Evolutionary conservation across 257 asterid species (phyloP).

Genomic region (Petunia secreta): DNA sequence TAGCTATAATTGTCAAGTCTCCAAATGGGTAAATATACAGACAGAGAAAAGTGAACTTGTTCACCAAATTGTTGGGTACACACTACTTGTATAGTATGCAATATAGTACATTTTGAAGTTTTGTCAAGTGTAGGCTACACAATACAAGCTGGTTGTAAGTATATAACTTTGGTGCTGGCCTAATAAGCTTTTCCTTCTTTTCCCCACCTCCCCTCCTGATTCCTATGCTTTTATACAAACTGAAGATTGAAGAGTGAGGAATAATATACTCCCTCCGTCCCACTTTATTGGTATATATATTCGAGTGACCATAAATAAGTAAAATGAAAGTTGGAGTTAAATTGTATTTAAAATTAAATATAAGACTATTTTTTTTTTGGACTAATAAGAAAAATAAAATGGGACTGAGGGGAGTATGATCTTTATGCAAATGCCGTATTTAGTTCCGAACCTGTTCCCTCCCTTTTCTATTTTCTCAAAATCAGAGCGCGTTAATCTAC

Average conservation of each 20-base stretch:
- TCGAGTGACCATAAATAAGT: too few species aligned
- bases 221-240: too few species aligned
- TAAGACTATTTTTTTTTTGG: too few species aligned
- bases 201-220: background rate
- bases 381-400: too few species aligned
- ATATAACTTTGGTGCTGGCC: slow-evolving; percentile 25
- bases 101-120: background rate
- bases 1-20: too few species aligned
- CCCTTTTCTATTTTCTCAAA: background rate
- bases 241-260: too few species aligned
- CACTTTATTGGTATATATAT: too few species aligned
- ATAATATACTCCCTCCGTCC: too few species aligned
- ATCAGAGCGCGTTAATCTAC: slow-evolving; percentile 16
- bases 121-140: background rate
- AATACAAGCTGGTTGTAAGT: slow-evolving; percentile 23
- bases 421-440: slow-evolving; percentile 43
- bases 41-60: background rate
- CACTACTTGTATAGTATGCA: background rate
- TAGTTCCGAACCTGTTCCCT: slow-evolving; percentile 56
- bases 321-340: too few species aligned
- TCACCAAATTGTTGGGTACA: slow-evolving; percentile 22
- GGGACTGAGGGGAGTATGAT: background rate
- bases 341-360: too few species aligned
- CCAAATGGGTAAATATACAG: background rate
- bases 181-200: background rate